A percentile compares a stretch with the other conserved stretches of the same genome.
phyloP scores from a whole-genome alignment of 1,139 yeast genomes.

The Pichia sp. region DNA sequence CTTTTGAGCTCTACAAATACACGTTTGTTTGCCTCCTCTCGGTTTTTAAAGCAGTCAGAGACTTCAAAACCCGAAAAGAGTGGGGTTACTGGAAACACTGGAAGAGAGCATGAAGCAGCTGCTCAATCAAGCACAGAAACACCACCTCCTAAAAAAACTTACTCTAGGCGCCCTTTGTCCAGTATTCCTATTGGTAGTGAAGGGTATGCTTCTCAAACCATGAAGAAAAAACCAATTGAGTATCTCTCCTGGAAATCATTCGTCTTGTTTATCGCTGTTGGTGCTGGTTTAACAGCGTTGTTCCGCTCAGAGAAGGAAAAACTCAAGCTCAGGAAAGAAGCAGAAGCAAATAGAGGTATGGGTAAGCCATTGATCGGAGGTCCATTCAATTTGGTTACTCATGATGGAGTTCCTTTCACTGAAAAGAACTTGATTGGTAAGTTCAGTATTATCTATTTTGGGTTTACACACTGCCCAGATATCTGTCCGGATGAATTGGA shows the following conservation, averaged over 20 bases:
- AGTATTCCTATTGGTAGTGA: conserved; percentile 52
- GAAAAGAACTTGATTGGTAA: conserved; percentile 67
- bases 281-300: conserved; percentile 62
- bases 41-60: too few species aligned
- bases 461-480: conserved; percentile 96
- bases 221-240: conserved; percentile 39
- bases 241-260: conserved; percentile 89
- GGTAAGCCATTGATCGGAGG: conserved; percentile 96
- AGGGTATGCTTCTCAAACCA: conserved; percentile 26
- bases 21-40: too few species aligned
- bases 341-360: conserved; percentile 76
- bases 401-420: conserved; percentile 65
- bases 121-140: conserved; percentile 28
- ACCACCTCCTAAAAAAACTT: conserved; percentile 3
- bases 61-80: too few species aligned
- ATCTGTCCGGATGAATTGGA: conserved; percentile 97
- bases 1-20: too few species aligned
- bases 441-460: conserved; percentile 80
- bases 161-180: conserved; percentile 27
- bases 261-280: conserved; percentile 53
- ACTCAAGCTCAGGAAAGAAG: conserved; percentile 64
- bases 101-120: not conserved
- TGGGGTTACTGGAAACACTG: too few species aligned
- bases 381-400: conserved; percentile 65
- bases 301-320: conserved; percentile 70